Evolutionary conservation across 2,329 filamentous ascomycete species (phyloP).

Genomic region (Ilyonectria mors-panacis): DNA sequence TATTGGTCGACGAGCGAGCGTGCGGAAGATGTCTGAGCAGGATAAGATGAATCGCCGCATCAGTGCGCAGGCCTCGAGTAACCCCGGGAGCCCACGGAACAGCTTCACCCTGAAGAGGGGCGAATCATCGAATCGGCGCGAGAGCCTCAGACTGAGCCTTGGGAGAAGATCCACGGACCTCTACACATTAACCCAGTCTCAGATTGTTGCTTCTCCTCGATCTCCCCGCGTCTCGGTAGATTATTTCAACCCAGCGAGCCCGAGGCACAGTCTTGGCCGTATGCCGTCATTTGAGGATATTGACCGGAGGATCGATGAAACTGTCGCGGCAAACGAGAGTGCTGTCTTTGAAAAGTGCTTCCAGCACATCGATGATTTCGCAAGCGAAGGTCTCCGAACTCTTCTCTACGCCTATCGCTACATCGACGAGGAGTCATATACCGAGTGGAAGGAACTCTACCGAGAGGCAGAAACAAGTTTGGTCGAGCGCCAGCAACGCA

Average conservation of each 20-base stretch:
- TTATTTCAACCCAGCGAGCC: constrained; percentile 37
- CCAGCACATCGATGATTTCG: constrained; percentile 90
- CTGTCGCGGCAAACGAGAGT: constrained; percentile 71
- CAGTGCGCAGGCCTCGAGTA: constrained; percentile 52
- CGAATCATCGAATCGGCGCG: constrained; percentile 46
- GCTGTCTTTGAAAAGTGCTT: constrained; percentile 88
- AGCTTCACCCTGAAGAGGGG: constrained; percentile 55
- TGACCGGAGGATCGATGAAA: constrained; percentile 72
- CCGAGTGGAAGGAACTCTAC: constrained; percentile 82
- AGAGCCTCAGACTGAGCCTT: constrained; percentile 50
- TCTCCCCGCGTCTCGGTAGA: constrained; percentile 50
- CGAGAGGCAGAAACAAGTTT: constrained; percentile 87
- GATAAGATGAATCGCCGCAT: constrained; percentile 54
- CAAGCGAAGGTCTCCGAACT: constrained; percentile 88
- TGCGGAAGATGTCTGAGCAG: constrained; percentile 69
- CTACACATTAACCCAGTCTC: constrained; percentile 46
- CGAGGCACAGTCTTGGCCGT: constrained; percentile 43
- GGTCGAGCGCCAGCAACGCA: constrained; percentile 81
- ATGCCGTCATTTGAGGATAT: constrained; percentile 55
- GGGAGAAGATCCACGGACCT: constrained; percentile 50
- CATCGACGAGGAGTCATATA: constrained; percentile 81
- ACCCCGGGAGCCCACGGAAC: constrained; percentile 55
- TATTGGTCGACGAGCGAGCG: constrained; percentile 69
- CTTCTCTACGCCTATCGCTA: constrained; percentile 87
- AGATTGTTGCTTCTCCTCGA: constrained; percentile 43